Percentiles rank a stretch among this genome's conserved stretches.
phyloP scores from a whole-genome alignment of 2,329 filamentous ascomycete genomes.

The Neonectria hederae region DNA sequence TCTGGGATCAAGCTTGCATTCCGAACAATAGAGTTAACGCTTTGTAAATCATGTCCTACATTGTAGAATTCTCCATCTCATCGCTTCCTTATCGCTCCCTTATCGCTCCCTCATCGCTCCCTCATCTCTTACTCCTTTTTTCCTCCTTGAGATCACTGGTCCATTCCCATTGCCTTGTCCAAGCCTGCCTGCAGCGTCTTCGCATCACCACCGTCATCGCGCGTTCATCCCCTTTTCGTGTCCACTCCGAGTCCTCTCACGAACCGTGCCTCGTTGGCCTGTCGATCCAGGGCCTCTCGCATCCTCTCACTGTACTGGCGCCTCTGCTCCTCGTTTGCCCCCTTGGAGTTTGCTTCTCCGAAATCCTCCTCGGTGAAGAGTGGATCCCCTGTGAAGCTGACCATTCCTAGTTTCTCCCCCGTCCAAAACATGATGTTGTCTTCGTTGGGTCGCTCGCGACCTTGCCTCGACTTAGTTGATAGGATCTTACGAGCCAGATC shows the following conservation, averaged over 20 bases:
- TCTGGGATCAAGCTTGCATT: slow-evolving; percentile 19
- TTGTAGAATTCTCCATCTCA: slow-evolving; percentile 2
- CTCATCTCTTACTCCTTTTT: slow-evolving; percentile 1
- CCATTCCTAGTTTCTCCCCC: slow-evolving; percentile 80
- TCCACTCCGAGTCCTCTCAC: slow-evolving; percentile 68
- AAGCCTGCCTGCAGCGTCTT: slow-evolving; percentile 19
- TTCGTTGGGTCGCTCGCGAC: slow-evolving; percentile 53
- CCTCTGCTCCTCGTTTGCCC: slow-evolving; percentile 63
- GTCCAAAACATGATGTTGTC: slow-evolving; percentile 89
- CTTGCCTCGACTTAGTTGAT: slow-evolving; percentile 60
- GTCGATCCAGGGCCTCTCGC: slow-evolving; percentile 76
- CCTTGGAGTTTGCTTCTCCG: slow-evolving; percentile 57
- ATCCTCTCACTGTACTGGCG: slow-evolving; percentile 74
- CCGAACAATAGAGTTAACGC: background rate
- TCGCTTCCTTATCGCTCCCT: background rate
- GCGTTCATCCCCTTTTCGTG: slow-evolving; percentile 9
- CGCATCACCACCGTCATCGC: background rate
- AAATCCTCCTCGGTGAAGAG: slow-evolving; percentile 63
- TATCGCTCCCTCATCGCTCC: slow-evolving; percentile 1
- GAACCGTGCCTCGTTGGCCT: slow-evolving; percentile 82
- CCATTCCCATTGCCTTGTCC: slow-evolving; percentile 1
- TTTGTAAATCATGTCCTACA: slow-evolving; percentile 8
- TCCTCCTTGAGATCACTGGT: background rate
- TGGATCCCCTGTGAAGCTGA: slow-evolving; percentile 67
- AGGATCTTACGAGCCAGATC: slow-evolving; percentile 86